These are phyloP conservation scores for Nicotiana undulata DNA, from an alignment of 257 asterid species.

Conservation along the genomic window DNA sequence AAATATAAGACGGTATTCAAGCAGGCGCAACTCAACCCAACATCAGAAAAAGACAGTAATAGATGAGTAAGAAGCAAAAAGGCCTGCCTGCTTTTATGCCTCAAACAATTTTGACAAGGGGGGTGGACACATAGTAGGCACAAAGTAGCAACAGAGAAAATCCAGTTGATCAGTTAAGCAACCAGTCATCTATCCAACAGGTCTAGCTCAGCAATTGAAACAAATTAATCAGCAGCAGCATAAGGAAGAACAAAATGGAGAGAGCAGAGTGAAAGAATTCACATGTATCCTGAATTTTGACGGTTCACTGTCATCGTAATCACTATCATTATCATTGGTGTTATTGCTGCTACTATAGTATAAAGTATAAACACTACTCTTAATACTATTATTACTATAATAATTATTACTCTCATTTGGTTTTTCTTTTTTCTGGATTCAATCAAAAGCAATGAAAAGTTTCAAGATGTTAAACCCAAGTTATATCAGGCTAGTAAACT, in stretches of 20 bases:
- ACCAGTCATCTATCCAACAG: neutral
- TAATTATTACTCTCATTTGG: neutral
- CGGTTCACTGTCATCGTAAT: neutral
- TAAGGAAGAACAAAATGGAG: slow-evolving; percentile 1
- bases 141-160: neutral
- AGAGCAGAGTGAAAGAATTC: neutral
- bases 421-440: neutral
- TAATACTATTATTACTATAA: neutral
- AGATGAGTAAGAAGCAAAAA: neutral
- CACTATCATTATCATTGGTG: neutral
- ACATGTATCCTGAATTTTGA: neutral
- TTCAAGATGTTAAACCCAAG: slow-evolving; percentile 2
- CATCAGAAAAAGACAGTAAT: neutral
- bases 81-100: neutral
- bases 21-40: neutral
- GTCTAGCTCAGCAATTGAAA: neutral
- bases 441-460: neutral
- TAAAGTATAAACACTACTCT: too few relatives aligned
- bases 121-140: neutral
- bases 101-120: neutral
- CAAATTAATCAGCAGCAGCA: neutral
- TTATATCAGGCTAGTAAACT: neutral
- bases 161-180: neutral
- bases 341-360: neutral
- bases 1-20: neutral